phyloP scores from a whole-genome alignment of 805 yeast species.

The Pichia membranifaciens region DNA sequence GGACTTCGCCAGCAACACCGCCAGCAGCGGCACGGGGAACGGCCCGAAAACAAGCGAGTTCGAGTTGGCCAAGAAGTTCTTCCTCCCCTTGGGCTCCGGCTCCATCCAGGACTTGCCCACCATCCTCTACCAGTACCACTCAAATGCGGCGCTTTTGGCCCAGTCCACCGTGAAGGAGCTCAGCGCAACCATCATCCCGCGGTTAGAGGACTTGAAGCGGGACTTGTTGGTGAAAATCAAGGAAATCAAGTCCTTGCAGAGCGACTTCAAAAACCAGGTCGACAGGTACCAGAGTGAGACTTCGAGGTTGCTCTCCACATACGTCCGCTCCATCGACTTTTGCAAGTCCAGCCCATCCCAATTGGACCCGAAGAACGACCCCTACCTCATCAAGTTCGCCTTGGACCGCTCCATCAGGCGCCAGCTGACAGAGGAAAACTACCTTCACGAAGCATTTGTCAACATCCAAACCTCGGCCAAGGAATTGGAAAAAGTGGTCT shows the following conservation, averaged over 20 bases:
- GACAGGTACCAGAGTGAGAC: constrained; percentile 64
- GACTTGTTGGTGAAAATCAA: constrained; percentile 80
- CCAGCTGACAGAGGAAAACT: constrained; percentile 79
- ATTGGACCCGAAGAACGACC: constrained; percentile 60
- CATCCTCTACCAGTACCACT: constrained; percentile 48
- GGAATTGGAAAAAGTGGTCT: constrained; percentile 83
- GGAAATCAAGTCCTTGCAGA: constrained; percentile 74
- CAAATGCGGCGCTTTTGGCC: constrained; percentile 52
- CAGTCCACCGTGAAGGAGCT: constrained; percentile 55
- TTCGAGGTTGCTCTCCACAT: constrained; percentile 47
- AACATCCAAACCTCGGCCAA: constrained; percentile 85
- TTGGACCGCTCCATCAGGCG: constrained; percentile 73
- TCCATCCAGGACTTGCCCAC: constrained; percentile 82
- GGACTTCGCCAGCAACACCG: constrained; percentile 12
- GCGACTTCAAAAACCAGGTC: constrained; percentile 79
- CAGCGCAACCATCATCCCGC: constrained; percentile 54
- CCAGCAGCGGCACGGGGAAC: constrained; percentile 13
- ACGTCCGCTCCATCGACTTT: constrained; percentile 56
- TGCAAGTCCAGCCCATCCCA: constrained; percentile 44
- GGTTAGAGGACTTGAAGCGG: constrained; percentile 61
- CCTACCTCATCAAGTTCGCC: constrained; percentile 64
- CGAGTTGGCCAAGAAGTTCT: constrained; percentile 41
- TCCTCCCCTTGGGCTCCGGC: constrained; percentile 71
- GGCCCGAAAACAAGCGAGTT: constrained; percentile 28
- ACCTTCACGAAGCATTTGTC: constrained; percentile 79